A percentile compares a stretch with the other conserved stretches of the same genome.
Evolutionary conservation across 306 rosid species (phyloP).

Genomic region (Fagus sylvatica): DNA sequence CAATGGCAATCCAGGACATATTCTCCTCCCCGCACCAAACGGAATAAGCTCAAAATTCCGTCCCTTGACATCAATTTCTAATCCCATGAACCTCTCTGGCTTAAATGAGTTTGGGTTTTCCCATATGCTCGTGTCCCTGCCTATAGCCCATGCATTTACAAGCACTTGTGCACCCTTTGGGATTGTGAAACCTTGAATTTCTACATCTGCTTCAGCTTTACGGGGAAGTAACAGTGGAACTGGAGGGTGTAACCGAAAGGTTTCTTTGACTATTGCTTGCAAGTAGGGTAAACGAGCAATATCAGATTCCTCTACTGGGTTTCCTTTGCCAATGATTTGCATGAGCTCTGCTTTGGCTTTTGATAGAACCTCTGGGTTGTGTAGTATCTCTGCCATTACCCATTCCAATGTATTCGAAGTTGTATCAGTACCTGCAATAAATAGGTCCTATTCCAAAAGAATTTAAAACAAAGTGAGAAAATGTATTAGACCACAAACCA

Average conservation of each 20-base stretch:
- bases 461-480: background rate
- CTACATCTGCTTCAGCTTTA: slow-evolving; percentile 42
- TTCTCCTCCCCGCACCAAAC: slow-evolving; percentile 41
- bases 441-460: slow-evolving; percentile 36
- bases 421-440: slow-evolving; percentile 67
- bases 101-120: slow-evolving; percentile 36
- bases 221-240: slow-evolving; percentile 56
- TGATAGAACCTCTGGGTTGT: slow-evolving; percentile 38
- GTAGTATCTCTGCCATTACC: slow-evolving; percentile 62
- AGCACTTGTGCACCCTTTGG: slow-evolving; percentile 51
- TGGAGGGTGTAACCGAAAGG: slow-evolving; percentile 41
- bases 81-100: slow-evolving; percentile 36
- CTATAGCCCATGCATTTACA: slow-evolving; percentile 50
- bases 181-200: slow-evolving; percentile 38
- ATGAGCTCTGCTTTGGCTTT: slow-evolving; percentile 44
- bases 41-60: slow-evolving; percentile 41
- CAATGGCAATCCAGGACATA: slow-evolving; percentile 45
- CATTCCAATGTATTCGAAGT: slow-evolving; percentile 47
- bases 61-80: slow-evolving; percentile 15
- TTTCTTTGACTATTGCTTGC: slow-evolving; percentile 59
- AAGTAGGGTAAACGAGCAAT: slow-evolving; percentile 40
- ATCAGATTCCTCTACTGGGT: slow-evolving; percentile 53
- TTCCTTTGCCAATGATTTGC: slow-evolving; percentile 47
- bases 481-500: no score
- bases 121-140: slow-evolving; percentile 46